Evolutionary conservation across 352 stramenopile species (phyloP).

Genomic region (Pythium dissimile): DNA sequence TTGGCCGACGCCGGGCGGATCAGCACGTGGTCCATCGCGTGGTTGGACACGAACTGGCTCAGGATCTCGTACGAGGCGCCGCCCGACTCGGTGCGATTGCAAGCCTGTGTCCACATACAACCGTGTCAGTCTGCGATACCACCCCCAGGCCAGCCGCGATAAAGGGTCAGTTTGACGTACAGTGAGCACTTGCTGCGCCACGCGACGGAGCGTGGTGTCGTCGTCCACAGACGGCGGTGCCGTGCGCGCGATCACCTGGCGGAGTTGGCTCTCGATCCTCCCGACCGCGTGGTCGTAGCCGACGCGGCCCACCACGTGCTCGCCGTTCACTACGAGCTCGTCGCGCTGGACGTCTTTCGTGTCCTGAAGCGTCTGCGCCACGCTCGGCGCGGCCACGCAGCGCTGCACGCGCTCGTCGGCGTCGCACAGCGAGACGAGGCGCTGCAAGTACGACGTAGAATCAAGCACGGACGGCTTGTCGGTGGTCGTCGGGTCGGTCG

Average conservation of each 20-base stretch:
- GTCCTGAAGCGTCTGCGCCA: constrained; percentile 69
- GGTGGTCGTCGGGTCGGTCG: too few relatives aligned
- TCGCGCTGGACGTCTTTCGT: constrained; percentile 80
- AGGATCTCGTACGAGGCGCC: constrained; percentile 70
- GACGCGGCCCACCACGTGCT: constrained; percentile 28
- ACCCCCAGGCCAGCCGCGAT: too few relatives aligned
- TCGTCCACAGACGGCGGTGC: constrained; percentile 15
- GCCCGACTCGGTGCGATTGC: constrained; percentile 78
- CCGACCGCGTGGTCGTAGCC: constrained; percentile 64
- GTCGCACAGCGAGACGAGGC: constrained; percentile 26
- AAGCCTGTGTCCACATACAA: constrained; percentile 32
- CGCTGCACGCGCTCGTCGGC: not conserved
- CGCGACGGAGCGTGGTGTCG: not conserved
- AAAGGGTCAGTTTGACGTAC: too few relatives aligned
- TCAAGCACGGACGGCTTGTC: too few relatives aligned
- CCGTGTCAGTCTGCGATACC: not conserved
- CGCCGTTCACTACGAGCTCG: constrained; percentile 63
- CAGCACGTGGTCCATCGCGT: constrained; percentile 53
- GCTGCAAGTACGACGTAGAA: constrained; percentile 42
- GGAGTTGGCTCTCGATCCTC: constrained; percentile 39
- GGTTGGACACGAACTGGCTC: constrained; percentile 48
- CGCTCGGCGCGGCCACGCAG: constrained; percentile 29
- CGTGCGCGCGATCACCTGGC: constrained; percentile 28
- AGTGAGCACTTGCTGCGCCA: constrained; percentile 40
- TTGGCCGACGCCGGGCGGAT: constrained; percentile 61